These are phyloP conservation scores for Daedalea quercina DNA, from an alignment of 768 basidiomycete genomes.

Conservation along the genomic window DNA sequence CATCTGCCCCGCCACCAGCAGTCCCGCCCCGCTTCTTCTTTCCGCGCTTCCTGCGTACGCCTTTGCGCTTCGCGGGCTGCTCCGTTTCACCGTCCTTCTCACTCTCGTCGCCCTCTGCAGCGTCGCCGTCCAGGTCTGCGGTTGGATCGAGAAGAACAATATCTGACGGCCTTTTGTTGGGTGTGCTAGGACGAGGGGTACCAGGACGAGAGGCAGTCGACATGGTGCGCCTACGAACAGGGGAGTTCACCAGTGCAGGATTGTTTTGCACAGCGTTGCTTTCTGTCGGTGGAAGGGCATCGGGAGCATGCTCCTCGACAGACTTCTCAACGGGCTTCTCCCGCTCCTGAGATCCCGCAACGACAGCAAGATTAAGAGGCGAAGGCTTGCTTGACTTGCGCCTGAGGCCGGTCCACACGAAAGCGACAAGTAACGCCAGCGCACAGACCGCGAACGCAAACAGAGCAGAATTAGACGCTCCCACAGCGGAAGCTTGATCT, in stretches of 20 bases:
- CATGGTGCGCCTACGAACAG: not conserved
- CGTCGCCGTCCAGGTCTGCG: conserved; percentile 5
- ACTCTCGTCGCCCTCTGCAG: conserved; percentile 31
- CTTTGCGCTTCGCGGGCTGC: conserved; percentile 36
- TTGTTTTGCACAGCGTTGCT: too few species aligned
- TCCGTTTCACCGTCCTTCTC: conserved; percentile 46
- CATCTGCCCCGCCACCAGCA: conserved; percentile 9
- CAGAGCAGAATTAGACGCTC: conserved; percentile 1
- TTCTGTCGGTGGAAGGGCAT: not conserved
- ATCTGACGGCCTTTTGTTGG: conserved; percentile 3
- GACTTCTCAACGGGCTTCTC: not conserved
- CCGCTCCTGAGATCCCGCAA: not conserved
- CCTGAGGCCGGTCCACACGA: not conserved
- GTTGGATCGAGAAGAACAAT: not conserved
- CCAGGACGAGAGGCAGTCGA: not conserved
- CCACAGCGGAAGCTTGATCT: not conserved
- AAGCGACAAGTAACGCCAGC: conserved; percentile 2
- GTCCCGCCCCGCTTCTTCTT: conserved; percentile 24
- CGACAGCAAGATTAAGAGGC: not conserved
- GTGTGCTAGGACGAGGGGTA: not conserved
- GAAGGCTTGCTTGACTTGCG: not conserved
- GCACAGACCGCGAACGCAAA: conserved; percentile 7
- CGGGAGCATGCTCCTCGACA: not conserved
- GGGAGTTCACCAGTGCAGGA: not conserved
- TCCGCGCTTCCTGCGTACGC: conserved; percentile 17